Conservation (phyloP, 1,139 yeast genomes). For the Meyerozyma athensensis region DNA sequence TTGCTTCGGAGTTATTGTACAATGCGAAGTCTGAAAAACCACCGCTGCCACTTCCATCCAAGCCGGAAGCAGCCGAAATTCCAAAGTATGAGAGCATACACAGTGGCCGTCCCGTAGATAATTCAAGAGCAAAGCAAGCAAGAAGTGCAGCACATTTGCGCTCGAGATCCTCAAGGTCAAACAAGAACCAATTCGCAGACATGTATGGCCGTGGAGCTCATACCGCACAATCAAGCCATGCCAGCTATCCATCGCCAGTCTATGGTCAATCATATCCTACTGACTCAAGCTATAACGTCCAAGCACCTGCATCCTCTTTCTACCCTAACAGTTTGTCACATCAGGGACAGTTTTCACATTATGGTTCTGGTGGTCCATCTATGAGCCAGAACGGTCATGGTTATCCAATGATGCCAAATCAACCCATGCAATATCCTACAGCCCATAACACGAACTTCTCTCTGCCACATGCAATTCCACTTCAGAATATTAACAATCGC, state of each 20-base stretch:
- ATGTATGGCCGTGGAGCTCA: too few species aligned
- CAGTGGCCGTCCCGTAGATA: not conserved
- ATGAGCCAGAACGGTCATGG: too few species aligned
- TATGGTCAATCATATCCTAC: too few species aligned
- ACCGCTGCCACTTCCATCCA: conserved; percentile 8
- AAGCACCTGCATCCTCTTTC: too few species aligned
- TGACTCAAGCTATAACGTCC: too few species aligned
- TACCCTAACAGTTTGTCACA: too few species aligned
- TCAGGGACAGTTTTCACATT: too few species aligned
- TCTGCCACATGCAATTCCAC: not conserved
- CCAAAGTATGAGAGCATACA: conserved; percentile 3
- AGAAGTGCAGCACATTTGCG: conserved; percentile 1
- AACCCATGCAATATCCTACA: not conserved
- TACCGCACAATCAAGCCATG: too few species aligned
- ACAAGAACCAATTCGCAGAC: not conserved
- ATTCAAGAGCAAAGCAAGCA: not conserved
- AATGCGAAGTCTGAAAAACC: conserved; percentile 25
- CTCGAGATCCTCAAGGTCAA: not conserved
- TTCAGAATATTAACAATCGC: conserved; percentile 1
- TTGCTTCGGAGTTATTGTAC: conserved; percentile 50
- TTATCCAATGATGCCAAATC: too few species aligned
- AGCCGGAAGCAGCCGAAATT: conserved; percentile 3
- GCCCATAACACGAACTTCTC: not conserved
- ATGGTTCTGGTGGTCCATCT: too few species aligned
- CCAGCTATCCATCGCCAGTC: too few species aligned